Evolutionary conservation across 2,329 filamentous ascomycete species (phyloP).

Genomic region (Alternaria sp.): DNA sequence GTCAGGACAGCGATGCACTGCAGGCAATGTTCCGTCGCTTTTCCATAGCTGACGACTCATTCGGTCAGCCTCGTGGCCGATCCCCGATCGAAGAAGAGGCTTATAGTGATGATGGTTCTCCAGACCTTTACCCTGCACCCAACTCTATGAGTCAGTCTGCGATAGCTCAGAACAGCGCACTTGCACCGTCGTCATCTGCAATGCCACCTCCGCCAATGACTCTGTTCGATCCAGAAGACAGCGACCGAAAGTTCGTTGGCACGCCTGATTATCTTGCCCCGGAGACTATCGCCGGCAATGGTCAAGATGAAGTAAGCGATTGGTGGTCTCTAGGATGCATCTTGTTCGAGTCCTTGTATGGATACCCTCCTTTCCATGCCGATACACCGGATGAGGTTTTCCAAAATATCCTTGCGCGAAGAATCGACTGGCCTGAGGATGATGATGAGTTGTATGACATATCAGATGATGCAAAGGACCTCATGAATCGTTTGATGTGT

Average conservation of each 20-base stretch:
- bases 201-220: slow-evolving; percentile 92
- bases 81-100: slow-evolving; percentile 78
- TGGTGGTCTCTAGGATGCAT: slow-evolving; percentile 99
- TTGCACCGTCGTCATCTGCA: slow-evolving; percentile 69
- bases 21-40: slow-evolving; percentile 83
- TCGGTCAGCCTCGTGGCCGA: slow-evolving; percentile 54
- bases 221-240: slow-evolving; percentile 94
- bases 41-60: slow-evolving; percentile 56
- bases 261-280: slow-evolving; percentile 97
- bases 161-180: slow-evolving; percentile 63
- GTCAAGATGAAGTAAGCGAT: slow-evolving; percentile 97
- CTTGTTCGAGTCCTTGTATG: slow-evolving; percentile 93
- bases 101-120: slow-evolving; percentile 76
- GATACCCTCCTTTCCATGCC: slow-evolving; percentile 92
- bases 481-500: slow-evolving; percentile 92
- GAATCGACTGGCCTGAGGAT: slow-evolving; percentile 91
- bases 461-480: slow-evolving; percentile 87
- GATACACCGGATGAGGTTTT: slow-evolving; percentile 91
- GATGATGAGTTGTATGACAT: slow-evolving; percentile 76
- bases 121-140: slow-evolving; percentile 76
- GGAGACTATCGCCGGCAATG: slow-evolving; percentile 93
- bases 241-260: slow-evolving; percentile 89
- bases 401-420: slow-evolving; percentile 90
- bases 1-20: slow-evolving; percentile 85
- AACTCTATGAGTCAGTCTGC: slow-evolving; percentile 62